A percentile compares a stretch with the other conserved stretches of the same genome.
phyloP scores from a whole-genome alignment of 2,329 filamentous ascomycete genomes.

The Fusarium concolor region DNA sequence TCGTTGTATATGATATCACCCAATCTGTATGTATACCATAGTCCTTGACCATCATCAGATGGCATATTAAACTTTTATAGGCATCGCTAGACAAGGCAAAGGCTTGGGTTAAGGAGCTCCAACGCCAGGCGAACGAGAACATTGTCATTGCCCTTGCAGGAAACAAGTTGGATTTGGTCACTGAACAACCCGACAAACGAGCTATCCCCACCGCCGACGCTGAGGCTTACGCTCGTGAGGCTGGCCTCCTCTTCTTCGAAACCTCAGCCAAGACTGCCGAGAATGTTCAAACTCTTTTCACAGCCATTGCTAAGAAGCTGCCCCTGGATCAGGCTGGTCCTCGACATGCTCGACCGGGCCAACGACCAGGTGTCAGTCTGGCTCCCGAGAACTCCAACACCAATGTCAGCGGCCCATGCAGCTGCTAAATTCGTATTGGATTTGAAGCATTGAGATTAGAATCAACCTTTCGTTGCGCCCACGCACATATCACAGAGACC shows the following conservation, averaged over 20 bases:
- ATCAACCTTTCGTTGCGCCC: conserved; percentile 35
- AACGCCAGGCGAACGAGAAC: conserved; percentile 99
- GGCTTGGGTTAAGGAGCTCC: conserved; percentile 98
- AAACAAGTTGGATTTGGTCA: conserved; percentile 97
- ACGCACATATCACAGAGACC: conserved; percentile 39
- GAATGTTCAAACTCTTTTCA: conserved; percentile 96
- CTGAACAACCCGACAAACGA: conserved; percentile 94
- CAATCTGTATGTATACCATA: conserved; percentile 80
- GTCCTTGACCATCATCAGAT: background rate
- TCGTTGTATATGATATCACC: conserved; percentile 99
- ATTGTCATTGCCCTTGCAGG: conserved; percentile 98
- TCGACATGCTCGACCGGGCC: conserved; percentile 78
- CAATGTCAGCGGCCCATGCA: conserved; percentile 66
- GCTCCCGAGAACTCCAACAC: conserved; percentile 68
- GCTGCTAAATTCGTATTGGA: conserved; percentile 58
- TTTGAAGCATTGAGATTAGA: conserved; percentile 37
- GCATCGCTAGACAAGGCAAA: conserved; percentile 98
- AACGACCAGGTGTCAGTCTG: conserved; percentile 69
- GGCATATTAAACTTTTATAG: conserved; percentile 59
- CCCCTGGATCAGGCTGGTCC: conserved; percentile 97
- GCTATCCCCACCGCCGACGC: conserved; percentile 90
- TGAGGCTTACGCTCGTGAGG: conserved; percentile 93
- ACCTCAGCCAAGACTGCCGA: conserved; percentile 97
- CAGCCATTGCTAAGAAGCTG: conserved; percentile 96
- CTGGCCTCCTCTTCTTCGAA: conserved; percentile 96